These are phyloP conservation scores for Gryganskiella cystojenkinii DNA, from an alignment of 192 early-diverging fungal genomes.

Conservation along the genomic window DNA sequence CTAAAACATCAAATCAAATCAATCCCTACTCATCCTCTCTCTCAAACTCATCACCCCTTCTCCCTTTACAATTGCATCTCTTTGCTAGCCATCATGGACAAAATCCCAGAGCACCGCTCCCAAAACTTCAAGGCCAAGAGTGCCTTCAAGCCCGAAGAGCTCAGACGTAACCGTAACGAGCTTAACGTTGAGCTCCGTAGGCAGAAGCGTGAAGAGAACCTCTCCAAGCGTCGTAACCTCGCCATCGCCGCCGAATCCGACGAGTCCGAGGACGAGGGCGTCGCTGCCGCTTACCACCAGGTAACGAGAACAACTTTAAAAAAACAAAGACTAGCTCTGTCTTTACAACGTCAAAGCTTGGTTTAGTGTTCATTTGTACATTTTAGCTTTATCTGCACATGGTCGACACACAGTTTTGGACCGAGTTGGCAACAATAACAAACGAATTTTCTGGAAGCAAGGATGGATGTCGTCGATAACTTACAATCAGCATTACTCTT, in stretches of 20 bases:
- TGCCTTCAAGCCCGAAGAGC: constrained; percentile 88
- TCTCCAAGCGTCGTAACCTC: constrained; percentile 94
- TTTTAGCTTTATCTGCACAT: too few relatives aligned
- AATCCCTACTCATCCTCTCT: too few relatives aligned
- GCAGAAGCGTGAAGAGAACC: constrained; percentile 93
- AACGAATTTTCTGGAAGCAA: too few relatives aligned
- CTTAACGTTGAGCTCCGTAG: constrained; percentile 93
- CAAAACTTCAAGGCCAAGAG: constrained; percentile 90
- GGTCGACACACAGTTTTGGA: too few relatives aligned
- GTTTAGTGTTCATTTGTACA: too few relatives aligned
- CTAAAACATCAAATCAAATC: too few relatives aligned
- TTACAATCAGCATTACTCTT: too few relatives aligned
- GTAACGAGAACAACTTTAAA: constrained; percentile 37
- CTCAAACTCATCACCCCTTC: too few relatives aligned
- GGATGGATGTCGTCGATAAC: too few relatives aligned
- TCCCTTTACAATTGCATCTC: neutral
- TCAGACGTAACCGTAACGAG: constrained; percentile 93
- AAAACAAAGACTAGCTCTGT: neutral
- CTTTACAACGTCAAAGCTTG: too few relatives aligned
- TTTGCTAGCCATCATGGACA: constrained; percentile 53
- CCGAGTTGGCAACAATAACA: too few relatives aligned
- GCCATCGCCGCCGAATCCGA: constrained; percentile 65
- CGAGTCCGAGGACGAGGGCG: constrained; percentile 85
- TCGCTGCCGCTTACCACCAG: constrained; percentile 62
- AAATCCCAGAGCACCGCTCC: constrained; percentile 69